phyloP scores from a whole-genome alignment of 2,329 filamentous ascomycete genomes.

The Ceratocystiopsis minuta region DNA sequence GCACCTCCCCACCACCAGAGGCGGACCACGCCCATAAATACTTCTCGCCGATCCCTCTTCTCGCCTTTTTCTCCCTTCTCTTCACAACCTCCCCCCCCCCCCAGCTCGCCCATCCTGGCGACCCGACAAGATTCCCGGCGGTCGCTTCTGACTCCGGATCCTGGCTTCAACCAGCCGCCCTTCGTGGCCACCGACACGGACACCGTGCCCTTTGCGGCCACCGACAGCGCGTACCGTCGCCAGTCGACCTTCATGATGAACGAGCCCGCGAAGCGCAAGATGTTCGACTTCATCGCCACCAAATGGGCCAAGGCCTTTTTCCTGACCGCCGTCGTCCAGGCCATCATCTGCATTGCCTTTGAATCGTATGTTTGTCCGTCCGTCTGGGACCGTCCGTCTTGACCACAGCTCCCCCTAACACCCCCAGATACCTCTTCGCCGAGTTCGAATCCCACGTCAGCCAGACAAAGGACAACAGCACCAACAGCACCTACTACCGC shows the following conservation, averaged over 20 bases:
- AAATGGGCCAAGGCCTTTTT: conserved; percentile 84
- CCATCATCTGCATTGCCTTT: conserved; percentile 60
- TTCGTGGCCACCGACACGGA: not conserved
- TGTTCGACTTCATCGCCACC: conserved; percentile 63
- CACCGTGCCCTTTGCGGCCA: too few species aligned
- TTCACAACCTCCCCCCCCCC: not conserved
- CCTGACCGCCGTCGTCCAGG: conserved; percentile 54
- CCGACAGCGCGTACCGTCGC: too few species aligned
- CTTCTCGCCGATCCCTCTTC: not conserved
- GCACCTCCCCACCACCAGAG: too few species aligned
- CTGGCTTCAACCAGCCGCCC: conserved; percentile 14
- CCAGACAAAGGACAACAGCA: conserved; percentile 23
- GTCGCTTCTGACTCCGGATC: conserved; percentile 24
- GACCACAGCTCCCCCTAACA: conserved; percentile 3
- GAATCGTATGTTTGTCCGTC: conserved; percentile 51
- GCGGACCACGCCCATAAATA: too few species aligned
- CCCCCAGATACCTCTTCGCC: conserved; percentile 65
- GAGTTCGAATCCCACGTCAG: conserved; percentile 53
- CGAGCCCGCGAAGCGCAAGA: conserved; percentile 16
- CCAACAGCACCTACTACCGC: conserved; percentile 36
- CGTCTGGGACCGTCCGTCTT: not conserved
- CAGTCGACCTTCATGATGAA: too few species aligned
- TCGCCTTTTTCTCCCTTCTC: not conserved
- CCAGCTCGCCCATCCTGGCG: conserved; percentile 23
- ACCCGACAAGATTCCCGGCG: conserved; percentile 26